phyloP scores from a whole-genome alignment of 768 basidiomycete species.

The Pholiota conissans region DNA sequence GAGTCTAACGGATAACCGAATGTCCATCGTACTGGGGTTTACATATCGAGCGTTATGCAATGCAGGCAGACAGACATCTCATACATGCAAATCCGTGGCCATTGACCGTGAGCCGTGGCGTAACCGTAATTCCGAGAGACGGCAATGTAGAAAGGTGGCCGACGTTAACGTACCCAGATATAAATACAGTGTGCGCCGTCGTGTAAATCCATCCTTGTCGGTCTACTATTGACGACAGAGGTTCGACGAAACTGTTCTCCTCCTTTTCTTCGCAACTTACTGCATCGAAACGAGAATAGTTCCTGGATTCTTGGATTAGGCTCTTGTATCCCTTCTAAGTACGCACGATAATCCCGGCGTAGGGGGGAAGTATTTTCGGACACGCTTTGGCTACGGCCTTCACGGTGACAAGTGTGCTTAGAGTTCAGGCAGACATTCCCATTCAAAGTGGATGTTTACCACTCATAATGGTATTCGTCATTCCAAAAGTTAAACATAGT shows the following conservation, averaged over 20 bases:
- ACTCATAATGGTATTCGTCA: not conserved
- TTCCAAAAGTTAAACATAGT: not conserved
- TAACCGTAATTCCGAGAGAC: not conserved
- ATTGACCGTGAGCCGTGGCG: not conserved
- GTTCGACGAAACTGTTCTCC: not conserved
- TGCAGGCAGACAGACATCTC: not conserved
- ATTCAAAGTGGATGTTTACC: not conserved
- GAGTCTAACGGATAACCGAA: too few species aligned
- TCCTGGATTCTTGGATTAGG: not conserved
- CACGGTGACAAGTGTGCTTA: not conserved
- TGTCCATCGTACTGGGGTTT: too few species aligned
- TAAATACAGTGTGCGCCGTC: not conserved
- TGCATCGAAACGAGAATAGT: not conserved
- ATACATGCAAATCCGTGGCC: slow-evolving; percentile 3
- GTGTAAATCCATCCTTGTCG: not conserved
- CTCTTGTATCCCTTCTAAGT: too few species aligned
- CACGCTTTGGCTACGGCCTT: not conserved
- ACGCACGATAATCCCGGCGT: not conserved
- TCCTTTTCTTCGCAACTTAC: not conserved
- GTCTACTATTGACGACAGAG: not conserved
- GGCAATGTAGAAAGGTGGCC: not conserved
- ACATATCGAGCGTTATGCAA: not conserved
- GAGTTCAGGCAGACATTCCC: too few species aligned
- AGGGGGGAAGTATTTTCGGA: not conserved
- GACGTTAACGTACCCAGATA: not conserved